phyloP scores from a whole-genome alignment of 1,284 basidiomycete species.

The Albatrellus sp. region DNA sequence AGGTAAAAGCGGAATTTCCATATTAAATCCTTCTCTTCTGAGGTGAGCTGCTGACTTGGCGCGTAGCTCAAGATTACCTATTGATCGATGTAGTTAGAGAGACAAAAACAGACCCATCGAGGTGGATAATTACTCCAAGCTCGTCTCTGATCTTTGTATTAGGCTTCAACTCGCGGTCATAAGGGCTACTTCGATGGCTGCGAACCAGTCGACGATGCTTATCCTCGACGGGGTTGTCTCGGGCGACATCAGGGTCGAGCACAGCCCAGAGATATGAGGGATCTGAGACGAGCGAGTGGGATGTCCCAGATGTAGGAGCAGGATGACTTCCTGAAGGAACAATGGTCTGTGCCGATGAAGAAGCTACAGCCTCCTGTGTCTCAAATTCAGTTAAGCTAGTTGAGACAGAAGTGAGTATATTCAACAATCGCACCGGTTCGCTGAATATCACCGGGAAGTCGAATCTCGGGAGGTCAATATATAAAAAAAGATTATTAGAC shows the following conservation, averaged over 20 bases:
- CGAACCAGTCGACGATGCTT: constrained; percentile 92
- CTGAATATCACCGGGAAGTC: constrained; percentile 97
- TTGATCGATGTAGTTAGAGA: not conserved
- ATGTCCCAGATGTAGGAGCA: constrained; percentile 31
- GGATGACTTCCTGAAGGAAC: constrained; percentile 23
- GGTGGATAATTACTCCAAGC: constrained; percentile 53
- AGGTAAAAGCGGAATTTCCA: constrained; percentile 99
- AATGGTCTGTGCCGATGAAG: constrained; percentile 28
- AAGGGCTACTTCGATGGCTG: constrained; percentile 88
- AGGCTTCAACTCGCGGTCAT: constrained; percentile 93
- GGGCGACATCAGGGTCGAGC: constrained; percentile 80
- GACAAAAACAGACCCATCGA: not conserved
- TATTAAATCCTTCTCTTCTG: constrained; percentile 90
- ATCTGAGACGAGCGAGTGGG: constrained; percentile 42
- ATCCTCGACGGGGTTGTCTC: constrained; percentile 94
- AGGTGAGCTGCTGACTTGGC: constrained; percentile 78
- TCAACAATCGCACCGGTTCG: constrained; percentile 46
- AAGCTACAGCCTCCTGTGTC: constrained; percentile 11
- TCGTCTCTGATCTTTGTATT: constrained; percentile 93
- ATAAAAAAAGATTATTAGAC: constrained; percentile 84
- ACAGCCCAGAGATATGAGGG: constrained; percentile 71
- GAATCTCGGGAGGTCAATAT: constrained; percentile 93
- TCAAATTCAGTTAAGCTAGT: constrained; percentile 4
- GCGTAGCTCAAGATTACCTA: constrained; percentile 87
- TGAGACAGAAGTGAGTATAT: constrained; percentile 1